Percentiles rank a stretch among this genome's conserved stretches.
Evolutionary conservation across 192 early-diverging fungal genomes (phyloP).

Genomic region (Phlyctochytrium planicorne): DNA sequence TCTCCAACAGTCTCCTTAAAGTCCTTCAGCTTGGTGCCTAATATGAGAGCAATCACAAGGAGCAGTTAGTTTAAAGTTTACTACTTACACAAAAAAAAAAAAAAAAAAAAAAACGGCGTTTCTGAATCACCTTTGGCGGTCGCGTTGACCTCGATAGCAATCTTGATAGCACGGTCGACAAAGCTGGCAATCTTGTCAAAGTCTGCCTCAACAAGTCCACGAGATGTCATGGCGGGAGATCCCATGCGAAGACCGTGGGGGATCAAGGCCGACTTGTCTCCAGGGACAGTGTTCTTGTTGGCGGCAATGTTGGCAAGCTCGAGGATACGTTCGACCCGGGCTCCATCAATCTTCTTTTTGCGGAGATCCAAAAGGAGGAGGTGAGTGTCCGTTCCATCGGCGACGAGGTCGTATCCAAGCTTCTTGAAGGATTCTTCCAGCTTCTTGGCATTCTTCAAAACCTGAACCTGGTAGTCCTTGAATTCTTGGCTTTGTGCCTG

Average conservation of each 20-base stretch:
- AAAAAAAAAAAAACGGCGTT: neutral
- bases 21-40: constrained; percentile 76
- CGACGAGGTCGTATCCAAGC: constrained; percentile 79
- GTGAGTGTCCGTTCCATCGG: constrained; percentile 95
- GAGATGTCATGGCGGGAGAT: constrained; percentile 95
- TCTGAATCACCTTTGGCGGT: constrained; percentile 55
- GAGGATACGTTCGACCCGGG: constrained; percentile 91
- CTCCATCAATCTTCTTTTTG: constrained; percentile 86
- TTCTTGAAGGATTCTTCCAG: constrained; percentile 76
- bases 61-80: neutral
- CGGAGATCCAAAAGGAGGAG: constrained; percentile 87
- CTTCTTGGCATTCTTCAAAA: constrained; percentile 84
- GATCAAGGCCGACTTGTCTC: constrained; percentile 90
- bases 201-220: constrained; percentile 82
- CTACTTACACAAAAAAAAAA: neutral
- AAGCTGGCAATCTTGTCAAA: constrained; percentile 85
- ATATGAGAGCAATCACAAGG: no score
- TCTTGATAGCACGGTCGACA: constrained; percentile 82
- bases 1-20: constrained; percentile 83
- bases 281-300: constrained; percentile 99
- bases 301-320: constrained; percentile 96
- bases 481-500: constrained; percentile 78
- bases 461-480: constrained; percentile 88
- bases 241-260: constrained; percentile 92
- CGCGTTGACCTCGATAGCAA: constrained; percentile 70